Evolutionary conservation across 169 alveolate species (phyloP).

Genomic region (Plasmodium ovale): DNA sequence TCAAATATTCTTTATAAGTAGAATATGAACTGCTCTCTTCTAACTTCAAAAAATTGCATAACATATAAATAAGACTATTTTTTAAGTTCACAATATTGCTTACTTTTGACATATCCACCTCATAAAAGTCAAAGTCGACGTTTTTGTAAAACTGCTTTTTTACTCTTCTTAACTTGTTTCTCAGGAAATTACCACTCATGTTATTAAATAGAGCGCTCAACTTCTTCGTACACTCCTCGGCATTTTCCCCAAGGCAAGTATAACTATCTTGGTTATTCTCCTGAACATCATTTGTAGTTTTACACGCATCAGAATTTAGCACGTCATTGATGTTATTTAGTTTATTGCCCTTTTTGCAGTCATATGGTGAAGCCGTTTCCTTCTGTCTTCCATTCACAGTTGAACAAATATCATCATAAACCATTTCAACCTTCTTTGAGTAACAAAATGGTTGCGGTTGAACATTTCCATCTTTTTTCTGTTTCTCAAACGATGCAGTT

Average conservation of each 20-base stretch:
- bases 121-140: slow-evolving; percentile 13
- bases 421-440: not conserved
- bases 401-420: not conserved
- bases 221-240: not conserved
- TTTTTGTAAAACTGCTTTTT: slow-evolving; percentile 50
- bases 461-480: not conserved
- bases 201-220: not conserved
- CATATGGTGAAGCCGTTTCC: too few relatives aligned
- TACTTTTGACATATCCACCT: slow-evolving; percentile 15
- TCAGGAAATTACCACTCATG: not conserved
- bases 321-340: not conserved
- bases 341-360: not conserved
- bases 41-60: slow-evolving; percentile 9
- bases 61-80: slow-evolving; percentile 36
- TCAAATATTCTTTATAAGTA: slow-evolving; percentile 32
- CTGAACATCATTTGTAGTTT: not conserved
- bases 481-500: not conserved
- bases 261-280: not conserved
- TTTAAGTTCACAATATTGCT: slow-evolving; percentile 14
- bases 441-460: not conserved
- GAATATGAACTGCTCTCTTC: slow-evolving; percentile 12
- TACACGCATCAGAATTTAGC: not conserved
- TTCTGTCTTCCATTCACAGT: not conserved
- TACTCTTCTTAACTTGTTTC: slow-evolving; percentile 4
- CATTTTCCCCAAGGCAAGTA: not conserved